Percentiles rank a stretch among this genome's conserved stretches.
These are phyloP conservation scores for Cylindrodendrum hubeiense DNA, from an alignment of 2,329 filamentous ascomycete species.

Conservation along the genomic window DNA sequence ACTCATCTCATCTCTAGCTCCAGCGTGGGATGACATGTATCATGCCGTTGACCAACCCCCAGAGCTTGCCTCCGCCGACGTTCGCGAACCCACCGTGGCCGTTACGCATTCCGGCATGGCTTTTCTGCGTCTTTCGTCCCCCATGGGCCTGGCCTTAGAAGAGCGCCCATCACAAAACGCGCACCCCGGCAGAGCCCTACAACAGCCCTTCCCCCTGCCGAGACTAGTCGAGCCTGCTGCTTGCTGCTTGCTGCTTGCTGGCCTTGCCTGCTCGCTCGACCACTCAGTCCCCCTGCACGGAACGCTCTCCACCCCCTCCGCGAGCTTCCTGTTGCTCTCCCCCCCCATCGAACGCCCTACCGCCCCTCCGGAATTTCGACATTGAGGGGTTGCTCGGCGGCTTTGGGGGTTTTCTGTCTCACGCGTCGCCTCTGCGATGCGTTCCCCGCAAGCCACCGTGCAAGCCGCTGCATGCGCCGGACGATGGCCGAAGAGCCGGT, in stretches of 20 bases:
- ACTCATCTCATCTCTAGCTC: not conserved
- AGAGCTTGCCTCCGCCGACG: not conserved
- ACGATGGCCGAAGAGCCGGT: not conserved
- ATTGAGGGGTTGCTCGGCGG: conserved; percentile 10
- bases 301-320: conserved; percentile 16
- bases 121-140: not conserved
- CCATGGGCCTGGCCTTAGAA: not conserved
- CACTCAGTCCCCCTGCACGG: conserved; percentile 7
- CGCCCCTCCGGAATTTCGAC: conserved; percentile 4
- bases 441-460: conserved; percentile 10
- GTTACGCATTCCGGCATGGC: conserved; percentile 18
- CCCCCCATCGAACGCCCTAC: conserved; percentile 14
- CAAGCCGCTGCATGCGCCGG: not conserved
- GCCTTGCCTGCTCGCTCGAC: not conserved
- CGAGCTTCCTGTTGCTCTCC: conserved; percentile 2
- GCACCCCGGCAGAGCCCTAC: conserved; percentile 17
- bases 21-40: not conserved
- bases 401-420: conserved; percentile 3
- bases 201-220: conserved; percentile 9
- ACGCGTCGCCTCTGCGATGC: not conserved
- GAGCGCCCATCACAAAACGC: conserved; percentile 5
- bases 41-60: not conserved
- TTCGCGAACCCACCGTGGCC: not conserved
- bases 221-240: not conserved
- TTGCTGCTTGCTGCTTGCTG: not conserved